Percentiles rank a stretch among this genome's conserved stretches.
Conservation (phyloP, 768 basidiomycete species). For the Tylopilus cervinicoccineus region DNA sequence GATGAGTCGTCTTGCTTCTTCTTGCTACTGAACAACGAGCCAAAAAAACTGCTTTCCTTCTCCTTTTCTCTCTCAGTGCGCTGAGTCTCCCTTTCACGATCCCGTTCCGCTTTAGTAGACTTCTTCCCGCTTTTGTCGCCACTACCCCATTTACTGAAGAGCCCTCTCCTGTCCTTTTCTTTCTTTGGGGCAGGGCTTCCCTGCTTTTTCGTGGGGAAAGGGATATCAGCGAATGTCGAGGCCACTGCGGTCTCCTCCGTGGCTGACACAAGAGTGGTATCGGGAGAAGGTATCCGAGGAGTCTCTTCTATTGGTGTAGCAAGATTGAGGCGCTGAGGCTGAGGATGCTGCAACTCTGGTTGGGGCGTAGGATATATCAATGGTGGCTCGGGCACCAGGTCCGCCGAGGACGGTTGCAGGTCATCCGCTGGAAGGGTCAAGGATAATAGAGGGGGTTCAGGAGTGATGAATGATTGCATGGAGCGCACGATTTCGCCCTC, state of each 20-base stretch:
- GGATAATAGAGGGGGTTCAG: conserved; percentile 22
- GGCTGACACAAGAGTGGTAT: conserved; percentile 26
- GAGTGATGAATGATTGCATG: conserved; percentile 16
- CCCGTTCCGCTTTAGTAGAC: conserved; percentile 39
- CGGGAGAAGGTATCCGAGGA: conserved; percentile 63
- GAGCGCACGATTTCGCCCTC: conserved; percentile 33
- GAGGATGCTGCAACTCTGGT: conserved; percentile 57
- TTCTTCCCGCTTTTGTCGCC: conserved; percentile 61
- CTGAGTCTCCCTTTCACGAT: conserved; percentile 45
- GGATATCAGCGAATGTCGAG: conserved; percentile 23
- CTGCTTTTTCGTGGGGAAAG: conserved; percentile 15
- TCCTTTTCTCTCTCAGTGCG: conserved; percentile 49
- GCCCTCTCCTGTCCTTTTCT: conserved; percentile 72
- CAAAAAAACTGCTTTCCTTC: conserved; percentile 81
- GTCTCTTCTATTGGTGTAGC: conserved; percentile 30
- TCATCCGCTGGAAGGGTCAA: conserved; percentile 22
- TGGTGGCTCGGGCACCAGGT: conserved; percentile 23
- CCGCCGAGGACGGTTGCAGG: not conserved
- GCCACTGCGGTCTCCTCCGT: conserved; percentile 26
- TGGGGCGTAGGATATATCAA: conserved; percentile 34
- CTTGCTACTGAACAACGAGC: conserved; percentile 81
- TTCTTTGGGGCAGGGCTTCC: conserved; percentile 41
- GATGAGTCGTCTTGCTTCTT: conserved; percentile 80
- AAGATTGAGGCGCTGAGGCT: conserved; percentile 50
- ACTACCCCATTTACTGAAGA: conserved; percentile 61